These are phyloP conservation scores for Tuber microsphaerosporum DNA, from an alignment of 495 filamentous ascomycete species.

Conservation along the genomic window DNA sequence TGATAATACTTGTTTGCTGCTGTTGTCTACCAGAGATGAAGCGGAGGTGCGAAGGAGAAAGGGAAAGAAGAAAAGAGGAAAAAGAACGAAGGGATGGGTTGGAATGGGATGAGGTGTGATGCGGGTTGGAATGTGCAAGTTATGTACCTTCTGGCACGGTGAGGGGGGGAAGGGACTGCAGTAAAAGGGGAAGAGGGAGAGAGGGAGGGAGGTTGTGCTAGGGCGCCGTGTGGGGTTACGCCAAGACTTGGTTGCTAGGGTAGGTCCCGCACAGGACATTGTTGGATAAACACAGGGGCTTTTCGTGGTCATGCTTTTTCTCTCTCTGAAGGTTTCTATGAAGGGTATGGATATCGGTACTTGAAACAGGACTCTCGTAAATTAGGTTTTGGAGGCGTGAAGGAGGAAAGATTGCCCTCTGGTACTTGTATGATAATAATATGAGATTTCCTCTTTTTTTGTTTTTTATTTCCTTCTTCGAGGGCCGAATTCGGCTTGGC, in stretches of 20 bases:
- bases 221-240: constrained; percentile 5
- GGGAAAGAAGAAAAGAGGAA: constrained; percentile 6
- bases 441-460: not conserved
- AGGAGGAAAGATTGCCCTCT: not conserved
- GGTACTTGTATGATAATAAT: not conserved
- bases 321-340: not conserved
- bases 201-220: not conserved
- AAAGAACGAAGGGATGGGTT: constrained; percentile 6
- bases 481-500: not conserved
- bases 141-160: not conserved
- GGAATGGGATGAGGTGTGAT: not conserved
- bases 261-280: not conserved
- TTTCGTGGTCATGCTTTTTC: not conserved
- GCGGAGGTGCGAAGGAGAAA: not conserved
- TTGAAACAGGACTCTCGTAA: not conserved
- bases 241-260: constrained; percentile 1
- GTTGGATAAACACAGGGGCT: not conserved
- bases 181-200: constrained; percentile 6
- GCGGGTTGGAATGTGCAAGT: not conserved
- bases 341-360: not conserved
- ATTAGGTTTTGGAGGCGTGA: not conserved
- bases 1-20: constrained; percentile 2
- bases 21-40: not conserved
- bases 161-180: not conserved
- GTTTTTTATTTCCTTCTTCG: not conserved